Evolutionary conservation across 495 filamentous ascomycete species (phyloP).

Genomic region (Chaetomium fimeti): DNA sequence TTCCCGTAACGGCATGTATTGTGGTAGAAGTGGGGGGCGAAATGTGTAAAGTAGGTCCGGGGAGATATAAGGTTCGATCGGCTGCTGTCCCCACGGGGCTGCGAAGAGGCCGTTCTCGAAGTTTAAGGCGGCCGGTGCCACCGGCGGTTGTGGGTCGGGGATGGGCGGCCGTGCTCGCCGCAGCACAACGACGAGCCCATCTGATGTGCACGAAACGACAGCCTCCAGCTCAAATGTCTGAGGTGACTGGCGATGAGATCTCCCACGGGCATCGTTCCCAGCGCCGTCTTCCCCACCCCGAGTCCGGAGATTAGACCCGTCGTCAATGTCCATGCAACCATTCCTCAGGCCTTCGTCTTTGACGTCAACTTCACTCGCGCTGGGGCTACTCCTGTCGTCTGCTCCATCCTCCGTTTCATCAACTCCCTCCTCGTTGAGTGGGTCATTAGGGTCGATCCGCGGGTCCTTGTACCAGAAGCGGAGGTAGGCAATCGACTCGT

Average conservation of each 20-base stretch:
- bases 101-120: slow-evolving; percentile 71
- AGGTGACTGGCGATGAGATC: slow-evolving; percentile 26
- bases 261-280: not conserved
- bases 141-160: slow-evolving; percentile 52
- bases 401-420: slow-evolving; percentile 34
- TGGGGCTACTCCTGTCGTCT: slow-evolving; percentile 30
- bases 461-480: slow-evolving; percentile 88
- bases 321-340: slow-evolving; percentile 41
- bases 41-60: slow-evolving; percentile 45
- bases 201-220: slow-evolving; percentile 86
- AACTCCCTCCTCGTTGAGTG: slow-evolving; percentile 38
- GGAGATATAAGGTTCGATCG: slow-evolving; percentile 47
- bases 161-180: slow-evolving; percentile 71
- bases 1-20: slow-evolving; percentile 47
- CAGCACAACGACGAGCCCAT: slow-evolving; percentile 81
- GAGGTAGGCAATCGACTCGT: slow-evolving; percentile 89
- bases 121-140: slow-evolving; percentile 46
- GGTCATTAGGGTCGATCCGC: slow-evolving; percentile 41
- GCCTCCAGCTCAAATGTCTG: slow-evolving; percentile 69
- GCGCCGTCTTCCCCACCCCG: slow-evolving; percentile 6
- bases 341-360: slow-evolving; percentile 20
- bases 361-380: slow-evolving; percentile 15
- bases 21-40: slow-evolving; percentile 43
- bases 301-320: not conserved
- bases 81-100: slow-evolving; percentile 71